These are phyloP conservation scores for Aspergillus hancockii DNA, from an alignment of 495 filamentous ascomycete species.

Conservation along the genomic window DNA sequence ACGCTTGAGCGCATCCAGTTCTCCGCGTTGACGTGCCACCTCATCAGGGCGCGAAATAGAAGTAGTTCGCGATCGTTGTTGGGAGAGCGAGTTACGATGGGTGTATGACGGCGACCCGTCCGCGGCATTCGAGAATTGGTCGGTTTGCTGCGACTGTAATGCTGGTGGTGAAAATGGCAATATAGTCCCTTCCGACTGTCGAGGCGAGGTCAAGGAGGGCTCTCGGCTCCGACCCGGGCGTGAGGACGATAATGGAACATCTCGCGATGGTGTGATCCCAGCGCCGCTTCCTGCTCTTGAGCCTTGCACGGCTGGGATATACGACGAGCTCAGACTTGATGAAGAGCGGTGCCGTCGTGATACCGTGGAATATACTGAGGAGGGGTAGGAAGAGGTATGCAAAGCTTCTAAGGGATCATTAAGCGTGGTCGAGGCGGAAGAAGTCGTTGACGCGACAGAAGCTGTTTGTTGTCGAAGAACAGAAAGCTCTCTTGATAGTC, in stretches of 20 bases:
- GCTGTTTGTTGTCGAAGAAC: conserved; percentile 78
- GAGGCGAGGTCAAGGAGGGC: conserved; percentile 45
- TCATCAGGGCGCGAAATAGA: conserved; percentile 63
- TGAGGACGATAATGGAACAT: conserved; percentile 28
- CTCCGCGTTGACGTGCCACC: conserved; percentile 62
- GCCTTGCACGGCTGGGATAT: conserved; percentile 47
- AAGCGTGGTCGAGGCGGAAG: conserved; percentile 66
- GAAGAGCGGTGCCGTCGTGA: conserved; percentile 67
- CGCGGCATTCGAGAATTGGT: conserved; percentile 29
- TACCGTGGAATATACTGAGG: conserved; percentile 54
- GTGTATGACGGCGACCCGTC: conserved; percentile 27
- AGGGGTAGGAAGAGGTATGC: conserved; percentile 48
- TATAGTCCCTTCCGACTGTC: conserved; percentile 40
- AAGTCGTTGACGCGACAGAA: conserved; percentile 78
- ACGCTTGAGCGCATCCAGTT: conserved; percentile 70
- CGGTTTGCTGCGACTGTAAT: conserved; percentile 32
- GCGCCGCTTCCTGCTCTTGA: conserved; percentile 44
- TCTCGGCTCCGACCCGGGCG: conserved; percentile 39
- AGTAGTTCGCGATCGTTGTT: conserved; percentile 27
- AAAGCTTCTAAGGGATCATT: conserved; percentile 50
- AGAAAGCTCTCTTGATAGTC: conserved; percentile 82
- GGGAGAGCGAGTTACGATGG: conserved; percentile 35
- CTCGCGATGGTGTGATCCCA: conserved; percentile 51
- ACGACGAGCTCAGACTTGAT: conserved; percentile 58
- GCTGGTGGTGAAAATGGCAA: conserved; percentile 32